Base-by-base conservation (phyloP, 2,329 filamentous ascomycete species). In the Aspergillus fructus region DNA sequence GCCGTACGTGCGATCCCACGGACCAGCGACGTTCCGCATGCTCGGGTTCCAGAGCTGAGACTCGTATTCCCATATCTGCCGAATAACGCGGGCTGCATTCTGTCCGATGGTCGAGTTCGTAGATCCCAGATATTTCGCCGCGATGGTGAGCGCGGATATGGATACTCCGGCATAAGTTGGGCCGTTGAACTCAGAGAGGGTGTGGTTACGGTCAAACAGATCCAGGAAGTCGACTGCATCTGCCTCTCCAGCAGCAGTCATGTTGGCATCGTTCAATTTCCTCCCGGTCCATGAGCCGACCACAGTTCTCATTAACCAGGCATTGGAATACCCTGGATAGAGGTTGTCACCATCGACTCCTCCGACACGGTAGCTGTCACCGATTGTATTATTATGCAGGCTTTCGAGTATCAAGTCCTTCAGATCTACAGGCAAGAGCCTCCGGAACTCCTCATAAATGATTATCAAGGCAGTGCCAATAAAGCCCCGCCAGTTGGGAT, bases 401-500 rank as follows among this genome's bases (percentile, higher is more conserved):
- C 80, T 83, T 41, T 81, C 75, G 0, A 85, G 67, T 55, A 88
- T 82, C 15, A 81, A 73, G 0, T 65, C 53, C 15, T 76, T 70
- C 0, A 78, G 64, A 8, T 74, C 65, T 7, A 69, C 59, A 0
- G 75, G 72, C 6, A 83, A 66, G 1, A 86, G 73, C 56, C 80
- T 67, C 11, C 42, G 21, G 0, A 83, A 87, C 60, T 87, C 84
- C 65, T 87, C 85, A 21, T 85, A 74, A 24, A 80, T 80, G 41
- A 87, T 72, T 24, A 87, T 79, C 13, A 87, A 77, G 0, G 83
- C 79, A 0, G 83, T 85, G 12, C 83, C 83, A 34, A 87, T 77
- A 56, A 88, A 87, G 0, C 84, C 85, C 49, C 85, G 76, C 85
- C 85, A 87, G 59, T 88, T 87, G 2, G 84, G 84, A 62, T 87